These are phyloP conservation scores for Silybum marianum DNA, from an alignment of 129 eudicot genomes.

Conservation along the genomic window DNA sequence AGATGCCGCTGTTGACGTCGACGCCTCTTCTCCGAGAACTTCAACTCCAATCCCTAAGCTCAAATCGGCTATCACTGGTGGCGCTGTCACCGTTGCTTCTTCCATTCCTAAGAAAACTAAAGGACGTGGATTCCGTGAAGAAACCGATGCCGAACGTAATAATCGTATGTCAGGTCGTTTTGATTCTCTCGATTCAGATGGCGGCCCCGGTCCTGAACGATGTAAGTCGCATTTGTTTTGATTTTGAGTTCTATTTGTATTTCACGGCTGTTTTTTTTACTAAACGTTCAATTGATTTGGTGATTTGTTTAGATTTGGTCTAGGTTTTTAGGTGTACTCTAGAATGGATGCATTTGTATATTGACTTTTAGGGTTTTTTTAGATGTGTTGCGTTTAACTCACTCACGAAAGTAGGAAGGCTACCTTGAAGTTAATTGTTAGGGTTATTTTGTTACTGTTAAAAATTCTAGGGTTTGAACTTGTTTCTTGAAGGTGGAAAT, in stretches of 20 bases:
- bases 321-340: slow-evolving; percentile 1
- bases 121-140: slow-evolving; percentile 95
- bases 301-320: not conserved
- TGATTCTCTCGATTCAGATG: slow-evolving; percentile 80
- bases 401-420: not conserved
- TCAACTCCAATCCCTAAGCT: slow-evolving; percentile 58
- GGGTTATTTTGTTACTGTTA: not conserved
- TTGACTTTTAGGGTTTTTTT: not conserved
- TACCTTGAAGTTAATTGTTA: not conserved
- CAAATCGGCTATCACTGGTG: slow-evolving; percentile 87
- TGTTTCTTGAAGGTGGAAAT: not conserved
- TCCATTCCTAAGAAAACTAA: slow-evolving; percentile 56
- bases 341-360: not conserved
- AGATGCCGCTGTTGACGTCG: slow-evolving; percentile 55
- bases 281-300: not conserved
- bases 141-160: slow-evolving; percentile 64
- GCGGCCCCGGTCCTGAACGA: slow-evolving; percentile 94
- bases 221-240: slow-evolving; percentile 40
- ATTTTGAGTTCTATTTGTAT: not conserved
- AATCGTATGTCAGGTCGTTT: slow-evolving; percentile 79
- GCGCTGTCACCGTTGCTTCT: slow-evolving; percentile 38
- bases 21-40: slow-evolving; percentile 53
- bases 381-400: not conserved
- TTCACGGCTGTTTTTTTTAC: not conserved
- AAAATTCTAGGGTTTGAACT: not conserved